These are phyloP conservation scores for Quercus lobata DNA, from an alignment of 331 rosid genomes.

Conservation along the genomic window DNA sequence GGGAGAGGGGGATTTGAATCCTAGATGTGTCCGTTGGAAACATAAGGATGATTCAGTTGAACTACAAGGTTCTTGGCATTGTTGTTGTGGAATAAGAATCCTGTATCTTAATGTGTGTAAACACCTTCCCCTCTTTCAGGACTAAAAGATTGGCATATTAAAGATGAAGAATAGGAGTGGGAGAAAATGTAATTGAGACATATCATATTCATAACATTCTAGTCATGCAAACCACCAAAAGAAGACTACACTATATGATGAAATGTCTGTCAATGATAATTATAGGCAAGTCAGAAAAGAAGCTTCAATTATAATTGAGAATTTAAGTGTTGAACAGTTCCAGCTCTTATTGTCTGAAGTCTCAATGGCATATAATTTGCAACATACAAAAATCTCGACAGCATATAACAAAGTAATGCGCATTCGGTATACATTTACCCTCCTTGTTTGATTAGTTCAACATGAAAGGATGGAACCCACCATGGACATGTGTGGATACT, in stretches of 20 bases:
- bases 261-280: neutral
- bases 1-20: too few species aligned
- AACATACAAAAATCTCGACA: neutral
- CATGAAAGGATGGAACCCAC: neutral
- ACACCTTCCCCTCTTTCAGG: too few species aligned
- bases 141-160: neutral
- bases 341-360: neutral
- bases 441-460: constrained; percentile 6
- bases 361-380: neutral
- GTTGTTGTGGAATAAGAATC: too few species aligned
- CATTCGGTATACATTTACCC: neutral
- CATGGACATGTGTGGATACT: neutral
- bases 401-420: neutral
- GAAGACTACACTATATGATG: neutral
- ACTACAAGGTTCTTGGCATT: too few species aligned
- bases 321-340: neutral
- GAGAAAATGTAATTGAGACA: neutral
- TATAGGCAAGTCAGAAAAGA: neutral
- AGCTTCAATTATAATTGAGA: neutral
- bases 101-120: too few species aligned
- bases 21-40: too few species aligned
- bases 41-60: too few species aligned
- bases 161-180: neutral
- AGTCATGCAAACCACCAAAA: neutral
- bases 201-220: neutral